Percentiles rank a stretch among this genome's conserved stretches.
These are phyloP conservation scores for Helenozyma rhizophorensis DNA, from an alignment of 805 yeast species.

Conservation along the genomic window DNA sequence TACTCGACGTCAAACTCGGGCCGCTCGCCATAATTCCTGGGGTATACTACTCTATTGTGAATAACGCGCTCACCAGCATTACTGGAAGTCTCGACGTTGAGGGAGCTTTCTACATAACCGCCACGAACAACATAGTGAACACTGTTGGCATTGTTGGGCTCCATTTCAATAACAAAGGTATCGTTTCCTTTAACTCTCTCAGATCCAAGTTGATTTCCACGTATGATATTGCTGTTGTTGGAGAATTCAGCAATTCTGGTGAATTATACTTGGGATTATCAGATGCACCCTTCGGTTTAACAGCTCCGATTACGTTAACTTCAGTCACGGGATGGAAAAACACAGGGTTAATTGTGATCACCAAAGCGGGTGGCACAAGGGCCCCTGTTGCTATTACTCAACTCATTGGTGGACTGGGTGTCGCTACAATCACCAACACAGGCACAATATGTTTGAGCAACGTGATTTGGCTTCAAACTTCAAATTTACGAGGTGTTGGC, in stretches of 20 bases:
- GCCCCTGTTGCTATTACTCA: neutral
- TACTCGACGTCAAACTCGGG: neutral
- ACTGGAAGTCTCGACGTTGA: conserved; percentile 1
- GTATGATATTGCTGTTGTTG: conserved; percentile 11
- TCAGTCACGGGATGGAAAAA: conserved; percentile 1
- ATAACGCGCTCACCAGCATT: conserved; percentile 2
- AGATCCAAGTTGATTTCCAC: conserved; percentile 14
- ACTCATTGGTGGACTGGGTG: neutral
- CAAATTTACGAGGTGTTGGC: conserved; percentile 21
- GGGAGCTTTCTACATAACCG: conserved; percentile 6
- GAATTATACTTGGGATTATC: conserved; percentile 18
- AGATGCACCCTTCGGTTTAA: conserved; percentile 8
- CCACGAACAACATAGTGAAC: neutral
- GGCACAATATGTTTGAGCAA: conserved; percentile 27
- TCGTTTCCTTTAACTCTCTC: conserved; percentile 19
- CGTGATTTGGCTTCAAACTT: conserved; percentile 19
- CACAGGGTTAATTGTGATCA: neutral
- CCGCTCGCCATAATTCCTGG: conserved; percentile 1
- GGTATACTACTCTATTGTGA: conserved; percentile 4
- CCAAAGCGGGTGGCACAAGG: neutral
- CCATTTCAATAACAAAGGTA: conserved; percentile 13
- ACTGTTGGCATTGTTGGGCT: conserved; percentile 1
- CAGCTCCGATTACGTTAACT: conserved; percentile 1
- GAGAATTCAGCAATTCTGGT: conserved; percentile 19
- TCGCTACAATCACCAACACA: conserved; percentile 16